Evolutionary conservation across 2,329 filamentous ascomycete genomes (phyloP), one percentile per base, ranked within the genome.

Genomic region (Mycocentrospora acerina): DNA sequence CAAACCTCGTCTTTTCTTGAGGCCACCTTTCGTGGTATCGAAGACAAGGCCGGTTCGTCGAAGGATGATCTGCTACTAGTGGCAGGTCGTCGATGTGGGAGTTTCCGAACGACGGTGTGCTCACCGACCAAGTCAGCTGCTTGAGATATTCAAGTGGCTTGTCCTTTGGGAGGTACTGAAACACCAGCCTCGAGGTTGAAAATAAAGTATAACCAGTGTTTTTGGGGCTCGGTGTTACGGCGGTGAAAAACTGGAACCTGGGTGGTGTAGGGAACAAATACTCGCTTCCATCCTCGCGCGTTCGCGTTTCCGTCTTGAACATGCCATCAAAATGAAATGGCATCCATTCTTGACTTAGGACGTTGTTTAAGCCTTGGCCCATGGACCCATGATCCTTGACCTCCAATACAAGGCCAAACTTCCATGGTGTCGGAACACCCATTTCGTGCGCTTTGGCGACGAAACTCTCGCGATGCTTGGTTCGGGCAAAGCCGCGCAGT

Each of bases 351-450:
- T 48, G 66, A 0, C 74, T 77, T 2, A 78, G 60, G 1, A 80
- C 75, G 24, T 79, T 80, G 48, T 79, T 80, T 13, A 74, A 55
- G 0, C 71, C 70, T 6, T 67, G 60, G 1, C 69, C 68, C 4
- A 75, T 66, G 1, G 59, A 70, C 35, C 76, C 78, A 9, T 76
- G 77, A 35, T 83, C 79, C 48, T 82, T 80, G 0, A 82, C 80
- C 42, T 81, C 79, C 2, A 80, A 79, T 7, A 83, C 66, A 55
- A 82, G 79, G 0, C 76, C 79, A 36, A 79, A 80, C 39, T 73
- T 78, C 78, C 77, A 80, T 0, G 74, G 70, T 6, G 71, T 53
- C 0, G 76, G 71, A 1, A 55, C 62, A 16, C 78, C 77, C 3
- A 80, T 64, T 9, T 78, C 71, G 7, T 69, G 47, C 0, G 71